Conservation (phyloP, 2,329 filamentous ascomycete species). For the Acephala macrosclerotiorum region DNA sequence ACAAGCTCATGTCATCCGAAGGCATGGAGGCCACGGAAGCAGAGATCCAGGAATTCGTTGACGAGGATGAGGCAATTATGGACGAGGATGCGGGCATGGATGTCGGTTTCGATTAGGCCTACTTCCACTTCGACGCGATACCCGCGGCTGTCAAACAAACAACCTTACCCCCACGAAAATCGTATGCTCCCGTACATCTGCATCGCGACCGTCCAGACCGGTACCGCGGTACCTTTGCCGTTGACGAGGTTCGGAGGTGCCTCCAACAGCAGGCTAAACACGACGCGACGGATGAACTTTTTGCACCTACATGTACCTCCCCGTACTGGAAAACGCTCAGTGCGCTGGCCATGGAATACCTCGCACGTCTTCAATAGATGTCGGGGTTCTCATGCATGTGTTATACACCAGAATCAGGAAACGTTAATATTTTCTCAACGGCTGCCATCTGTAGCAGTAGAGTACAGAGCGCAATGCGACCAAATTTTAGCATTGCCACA, state of each 20-base stretch:
- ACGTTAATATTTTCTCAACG: not conserved
- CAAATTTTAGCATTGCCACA: not conserved
- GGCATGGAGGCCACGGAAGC: conserved; percentile 70
- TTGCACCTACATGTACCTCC: no score
- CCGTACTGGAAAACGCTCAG: no score
- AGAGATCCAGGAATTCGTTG: conserved; percentile 60
- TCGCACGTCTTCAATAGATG: no score
- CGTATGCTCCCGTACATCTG: not conserved
- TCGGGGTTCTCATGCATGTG: no score
- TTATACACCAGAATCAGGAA: not conserved
- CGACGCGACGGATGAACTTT: not conserved
- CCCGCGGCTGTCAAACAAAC: not conserved
- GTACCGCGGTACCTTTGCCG: not conserved
- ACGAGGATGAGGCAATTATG: conserved; percentile 40
- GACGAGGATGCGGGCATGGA: conserved; percentile 7
- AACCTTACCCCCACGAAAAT: not conserved
- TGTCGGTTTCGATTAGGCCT: conserved; percentile 3
- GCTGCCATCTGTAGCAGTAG: not conserved
- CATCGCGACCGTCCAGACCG: not conserved
- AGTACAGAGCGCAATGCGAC: not conserved
- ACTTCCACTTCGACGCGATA: not conserved
- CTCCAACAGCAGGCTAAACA: not conserved
- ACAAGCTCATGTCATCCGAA: conserved; percentile 72
- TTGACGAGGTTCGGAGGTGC: not conserved
- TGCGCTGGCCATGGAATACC: no score